Evolutionary conservation across 116 monocot species (phyloP).

Genomic region (Thalassia testudinum): DNA sequence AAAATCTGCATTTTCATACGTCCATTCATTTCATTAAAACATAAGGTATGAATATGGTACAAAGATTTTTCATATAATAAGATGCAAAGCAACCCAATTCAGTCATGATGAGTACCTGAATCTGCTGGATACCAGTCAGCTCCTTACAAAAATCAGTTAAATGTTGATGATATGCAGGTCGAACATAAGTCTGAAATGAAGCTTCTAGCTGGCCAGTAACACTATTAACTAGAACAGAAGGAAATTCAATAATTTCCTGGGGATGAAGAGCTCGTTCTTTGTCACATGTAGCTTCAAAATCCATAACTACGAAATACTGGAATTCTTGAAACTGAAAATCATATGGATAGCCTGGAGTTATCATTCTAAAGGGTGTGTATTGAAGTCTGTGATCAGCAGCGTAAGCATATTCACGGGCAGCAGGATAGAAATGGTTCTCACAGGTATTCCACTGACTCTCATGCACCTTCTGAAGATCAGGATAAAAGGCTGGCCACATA

Average conservation of each 20-base stretch:
- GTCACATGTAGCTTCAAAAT: slow-evolving; percentile 98
- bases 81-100: not conserved
- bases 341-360: slow-evolving; percentile 39
- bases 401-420: slow-evolving; percentile 25
- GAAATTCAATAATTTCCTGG: slow-evolving; percentile 97
- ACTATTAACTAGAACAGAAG: slow-evolving; percentile 91
- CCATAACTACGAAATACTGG: slow-evolving; percentile 97
- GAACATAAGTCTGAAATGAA: slow-evolving; percentile 89
- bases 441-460: slow-evolving; percentile 22
- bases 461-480: slow-evolving; percentile 18
- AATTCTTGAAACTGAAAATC: slow-evolving; percentile 68
- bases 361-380: slow-evolving; percentile 47
- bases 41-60: too few relatives aligned
- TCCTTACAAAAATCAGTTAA: slow-evolving; percentile 97
- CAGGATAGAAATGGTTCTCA: slow-evolving; percentile 35
- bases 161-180: slow-evolving; percentile 63
- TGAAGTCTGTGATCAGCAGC: slow-evolving; percentile 49
- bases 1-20: too few relatives aligned
- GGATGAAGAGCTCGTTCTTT: slow-evolving; percentile 65
- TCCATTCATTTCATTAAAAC: too few relatives aligned
- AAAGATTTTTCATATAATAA: too few relatives aligned
- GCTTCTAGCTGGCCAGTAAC: slow-evolving; percentile 77
- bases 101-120: slow-evolving; percentile 63
- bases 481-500: slow-evolving; percentile 26
- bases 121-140: slow-evolving; percentile 93